Base-by-base conservation (phyloP, 768 basidiomycete genomes). In the Chlorophyllum brunneum region DNA sequence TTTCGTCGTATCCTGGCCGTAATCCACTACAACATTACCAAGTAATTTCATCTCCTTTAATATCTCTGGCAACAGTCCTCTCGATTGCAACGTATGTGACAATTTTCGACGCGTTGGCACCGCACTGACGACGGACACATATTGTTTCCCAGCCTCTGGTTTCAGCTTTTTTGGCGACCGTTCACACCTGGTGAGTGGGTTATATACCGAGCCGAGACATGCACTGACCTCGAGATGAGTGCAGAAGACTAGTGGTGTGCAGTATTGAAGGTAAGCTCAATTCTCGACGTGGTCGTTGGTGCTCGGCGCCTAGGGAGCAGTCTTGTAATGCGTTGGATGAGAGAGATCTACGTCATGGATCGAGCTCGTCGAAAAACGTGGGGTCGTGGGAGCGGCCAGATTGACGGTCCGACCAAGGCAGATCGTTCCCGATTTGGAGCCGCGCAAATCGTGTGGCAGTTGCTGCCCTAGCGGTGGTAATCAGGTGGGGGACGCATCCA, bases 301-400 rank as follows among this genome's bases (percentile, higher is more conserved):
- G 44, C 7, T 29, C 23, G 7, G 34, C 10, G 15, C 18, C 2
- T 34, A 23, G 20, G 46, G 29, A 34, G 31, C 20, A 24, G 31
- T 10, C 13, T 27, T 2, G 27, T n/a, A 33, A 20, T 40, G 38
- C 41, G 37, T 16, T 13, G 47, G 33, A 43, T 29, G 31, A 30
- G 47, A 13, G 51, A 49, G 48, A 54, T 56, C 60, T 63, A 64
- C 66, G 62, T 63, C 65, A 63, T 65, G 55, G 30, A 51, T 48
- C 45, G 59, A 57, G 65, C 61, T 70, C 70, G 69, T 67, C 60
- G 70, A 53, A 51, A 65, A 74, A 74, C 72, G 72, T 74, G 71
- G 66, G 65, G 65, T 59, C 62, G 64, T 64, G 65, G 61, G 64
- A 66, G 61, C 26, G 33, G 16, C n/a, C 34, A 39, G 22, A 30